Percentiles rank a stretch among this genome's conserved stretches.
Evolutionary conservation across 164 flowering plant genomes (phyloP).

Genomic region (Dillenia turbinata): DNA sequence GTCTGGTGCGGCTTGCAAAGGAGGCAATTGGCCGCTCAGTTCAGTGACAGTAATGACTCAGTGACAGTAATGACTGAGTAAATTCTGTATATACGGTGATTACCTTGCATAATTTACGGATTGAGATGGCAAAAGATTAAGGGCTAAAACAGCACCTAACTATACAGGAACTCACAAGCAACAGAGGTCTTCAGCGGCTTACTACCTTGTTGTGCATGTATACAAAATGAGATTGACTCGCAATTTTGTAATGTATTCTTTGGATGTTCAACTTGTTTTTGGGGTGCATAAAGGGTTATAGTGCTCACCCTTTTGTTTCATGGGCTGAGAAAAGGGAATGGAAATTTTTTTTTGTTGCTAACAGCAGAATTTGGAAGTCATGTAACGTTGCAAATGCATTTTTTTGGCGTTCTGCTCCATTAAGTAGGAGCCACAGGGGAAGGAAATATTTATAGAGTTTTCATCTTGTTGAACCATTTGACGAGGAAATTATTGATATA

Average conservation of each 20-base stretch:
- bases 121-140: constrained; percentile 3
- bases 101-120: constrained; percentile 20
- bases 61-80: no score
- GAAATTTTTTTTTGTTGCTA: no score
- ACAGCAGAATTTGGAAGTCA: no score
- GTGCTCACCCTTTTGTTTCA: constrained; percentile 6
- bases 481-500: no score
- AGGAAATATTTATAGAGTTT: no score
- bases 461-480: no score
- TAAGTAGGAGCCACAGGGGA: no score
- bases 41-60: constrained; percentile 11
- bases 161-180: constrained; percentile 8
- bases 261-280: constrained; percentile 14
- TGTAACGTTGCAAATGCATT: no score
- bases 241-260: constrained; percentile 29
- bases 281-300: constrained; percentile 12
- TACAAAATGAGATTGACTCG: constrained; percentile 34
- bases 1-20: constrained; percentile 59
- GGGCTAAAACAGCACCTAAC: constrained; percentile 8
- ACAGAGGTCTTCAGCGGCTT: constrained; percentile 4
- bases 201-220: constrained; percentile 30
- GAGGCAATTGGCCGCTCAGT: constrained; percentile 48
- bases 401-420: no score
- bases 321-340: constrained; percentile 6
- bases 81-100: constrained; percentile 14